These are phyloP conservation scores for Osmanthus fragrans DNA, from an alignment of 257 asterid species.

Conservation along the genomic window DNA sequence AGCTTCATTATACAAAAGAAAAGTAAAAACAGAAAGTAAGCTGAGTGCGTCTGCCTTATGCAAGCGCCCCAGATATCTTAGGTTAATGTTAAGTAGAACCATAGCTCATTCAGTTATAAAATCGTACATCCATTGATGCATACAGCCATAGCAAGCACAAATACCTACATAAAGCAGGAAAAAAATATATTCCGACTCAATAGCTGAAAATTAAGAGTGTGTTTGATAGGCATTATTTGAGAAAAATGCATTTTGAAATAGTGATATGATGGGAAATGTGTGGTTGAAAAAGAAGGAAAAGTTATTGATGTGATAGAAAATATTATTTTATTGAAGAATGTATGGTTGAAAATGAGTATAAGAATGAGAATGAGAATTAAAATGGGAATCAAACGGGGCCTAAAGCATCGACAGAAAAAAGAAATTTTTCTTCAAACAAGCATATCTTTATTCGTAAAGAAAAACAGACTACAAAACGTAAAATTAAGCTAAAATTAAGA, in stretches of 20 bases:
- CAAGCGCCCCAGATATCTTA: neutral
- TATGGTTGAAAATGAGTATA: too few relatives aligned
- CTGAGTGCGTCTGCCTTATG: neutral
- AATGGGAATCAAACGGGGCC: too few relatives aligned
- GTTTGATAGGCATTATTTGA: too few relatives aligned
- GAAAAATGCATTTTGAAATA: too few relatives aligned
- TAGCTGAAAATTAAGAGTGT: neutral
- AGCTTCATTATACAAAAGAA: neutral
- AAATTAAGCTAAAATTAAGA: neutral
- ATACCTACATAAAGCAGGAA: neutral
- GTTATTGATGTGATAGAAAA: too few relatives aligned
- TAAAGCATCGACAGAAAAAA: neutral
- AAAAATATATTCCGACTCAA: neutral
- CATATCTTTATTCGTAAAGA: neutral
- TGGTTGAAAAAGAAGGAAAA: too few relatives aligned
- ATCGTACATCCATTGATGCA: neutral
- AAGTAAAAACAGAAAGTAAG: neutral
- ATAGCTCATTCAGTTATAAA: neutral
- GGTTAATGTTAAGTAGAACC: neutral
- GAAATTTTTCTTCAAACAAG: neutral
- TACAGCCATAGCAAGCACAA: neutral
- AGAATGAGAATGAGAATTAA: too few relatives aligned
- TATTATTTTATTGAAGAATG: too few relatives aligned
- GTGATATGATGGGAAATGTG: too few relatives aligned
- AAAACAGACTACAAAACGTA: neutral